phyloP scores from a whole-genome alignment of 306 rosid genomes.

The Ziziphus jujuba region DNA sequence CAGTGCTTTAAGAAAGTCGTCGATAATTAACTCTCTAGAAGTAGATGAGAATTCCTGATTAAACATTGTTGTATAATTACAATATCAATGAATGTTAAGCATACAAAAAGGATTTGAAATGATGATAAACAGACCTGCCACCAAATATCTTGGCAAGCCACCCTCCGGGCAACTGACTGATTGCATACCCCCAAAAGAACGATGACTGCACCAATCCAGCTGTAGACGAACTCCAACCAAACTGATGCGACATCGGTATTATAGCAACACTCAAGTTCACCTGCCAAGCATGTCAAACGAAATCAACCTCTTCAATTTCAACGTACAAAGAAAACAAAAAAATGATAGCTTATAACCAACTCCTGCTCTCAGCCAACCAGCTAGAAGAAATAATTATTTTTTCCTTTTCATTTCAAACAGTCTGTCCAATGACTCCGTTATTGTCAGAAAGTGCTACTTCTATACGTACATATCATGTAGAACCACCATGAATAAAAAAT shows the following conservation, averaged over 20 bases:
- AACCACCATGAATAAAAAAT: too few relatives aligned
- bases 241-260: constrained; percentile 94
- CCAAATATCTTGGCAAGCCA: constrained; percentile 96
- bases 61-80: background rate
- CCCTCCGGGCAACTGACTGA: constrained; percentile 97
- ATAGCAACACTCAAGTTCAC: constrained; percentile 95
- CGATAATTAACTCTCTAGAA: too few relatives aligned
- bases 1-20: too few relatives aligned
- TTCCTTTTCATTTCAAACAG: too few relatives aligned
- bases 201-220: constrained; percentile 99
- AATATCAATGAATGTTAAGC: background rate
- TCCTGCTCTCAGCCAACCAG: too few relatives aligned
- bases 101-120: background rate
- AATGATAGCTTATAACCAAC: background rate
- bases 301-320: background rate
- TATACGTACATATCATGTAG: too few relatives aligned
- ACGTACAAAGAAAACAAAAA: background rate
- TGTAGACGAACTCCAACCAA: constrained; percentile 87
- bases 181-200: constrained; percentile 98
- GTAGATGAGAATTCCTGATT: background rate
- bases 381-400: too few relatives aligned
- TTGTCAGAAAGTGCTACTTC: too few relatives aligned
- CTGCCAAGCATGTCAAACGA: constrained; percentile 39
- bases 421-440: too few relatives aligned
- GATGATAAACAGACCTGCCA: constrained; percentile 70